A percentile compares a stretch with the other conserved stretches of the same genome.
phyloP scores from a whole-genome alignment of 2,329 filamentous ascomycete species.

The Apiospora hydei region DNA sequence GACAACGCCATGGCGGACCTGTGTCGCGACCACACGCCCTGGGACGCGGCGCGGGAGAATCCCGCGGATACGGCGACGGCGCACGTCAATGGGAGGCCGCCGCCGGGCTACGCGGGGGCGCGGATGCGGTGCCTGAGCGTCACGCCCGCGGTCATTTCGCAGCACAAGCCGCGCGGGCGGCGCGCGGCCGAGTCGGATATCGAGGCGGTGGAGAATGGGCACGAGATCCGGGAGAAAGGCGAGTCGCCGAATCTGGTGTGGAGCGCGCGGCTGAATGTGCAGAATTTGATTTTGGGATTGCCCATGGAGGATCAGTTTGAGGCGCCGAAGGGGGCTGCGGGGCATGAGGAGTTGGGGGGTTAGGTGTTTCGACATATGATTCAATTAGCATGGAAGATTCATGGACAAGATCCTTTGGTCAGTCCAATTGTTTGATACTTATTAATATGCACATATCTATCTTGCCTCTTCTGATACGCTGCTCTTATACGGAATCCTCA shows the following conservation, averaged over 20 bases:
- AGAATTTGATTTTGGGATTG: slow-evolving; percentile 28
- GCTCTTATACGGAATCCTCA: neutral
- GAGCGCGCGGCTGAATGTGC: slow-evolving; percentile 29
- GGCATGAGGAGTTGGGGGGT: neutral
- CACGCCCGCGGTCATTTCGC: slow-evolving; percentile 28
- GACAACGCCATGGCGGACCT: slow-evolving; percentile 30
- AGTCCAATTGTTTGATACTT: no score
- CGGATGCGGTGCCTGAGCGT: slow-evolving; percentile 30
- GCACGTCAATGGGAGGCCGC: neutral
- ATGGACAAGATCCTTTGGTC: no score
- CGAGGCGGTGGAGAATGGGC: slow-evolving; percentile 26
- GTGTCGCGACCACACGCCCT: slow-evolving; percentile 28
- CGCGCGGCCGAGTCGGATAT: slow-evolving; percentile 30
- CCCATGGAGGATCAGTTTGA: slow-evolving; percentile 27
- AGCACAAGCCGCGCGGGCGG: slow-evolving; percentile 28
- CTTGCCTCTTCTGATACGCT: no score
- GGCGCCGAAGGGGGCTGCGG: neutral
- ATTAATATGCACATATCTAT: neutral
- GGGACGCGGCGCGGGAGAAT: slow-evolving; percentile 20
- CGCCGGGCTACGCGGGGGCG: slow-evolving; percentile 28
- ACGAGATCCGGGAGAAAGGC: slow-evolving; percentile 26
- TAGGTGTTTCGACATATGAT: neutral
- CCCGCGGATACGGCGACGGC: no score
- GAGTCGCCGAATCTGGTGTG: slow-evolving; percentile 30
- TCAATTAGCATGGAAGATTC: no score